Conservation (phyloP, 164 flowering plant genomes). For the Aristolochia fimbriata region DNA sequence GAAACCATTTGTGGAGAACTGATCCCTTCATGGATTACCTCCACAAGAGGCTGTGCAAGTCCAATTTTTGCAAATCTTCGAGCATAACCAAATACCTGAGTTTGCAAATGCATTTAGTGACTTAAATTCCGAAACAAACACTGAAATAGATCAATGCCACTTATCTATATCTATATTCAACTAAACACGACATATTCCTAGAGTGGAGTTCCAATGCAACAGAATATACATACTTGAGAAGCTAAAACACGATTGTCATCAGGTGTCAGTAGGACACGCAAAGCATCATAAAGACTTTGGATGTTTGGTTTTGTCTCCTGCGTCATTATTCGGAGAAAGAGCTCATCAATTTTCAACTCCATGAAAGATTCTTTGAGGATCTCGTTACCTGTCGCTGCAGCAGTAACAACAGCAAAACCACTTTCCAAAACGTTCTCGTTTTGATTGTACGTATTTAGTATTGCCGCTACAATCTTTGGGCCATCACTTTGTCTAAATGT, state of each 20-base stretch:
- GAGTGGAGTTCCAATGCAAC: too few relatives aligned
- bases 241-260: slow-evolving; percentile 93
- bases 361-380: slow-evolving; percentile 69
- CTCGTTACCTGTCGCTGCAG: slow-evolving; percentile 87
- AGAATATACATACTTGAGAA: slow-evolving; percentile 69
- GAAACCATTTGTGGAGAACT: slow-evolving; percentile 57
- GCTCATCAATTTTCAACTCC: slow-evolving; percentile 78
- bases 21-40: slow-evolving; percentile 53
- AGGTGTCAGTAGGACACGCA: slow-evolving; percentile 61
- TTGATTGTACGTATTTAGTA: slow-evolving; percentile 27
- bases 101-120: slow-evolving; percentile 1
- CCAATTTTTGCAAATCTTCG: slow-evolving; percentile 86
- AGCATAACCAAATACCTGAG: slow-evolving; percentile 93
- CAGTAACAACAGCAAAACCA: slow-evolving; percentile 74
- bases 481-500: slow-evolving; percentile 50
- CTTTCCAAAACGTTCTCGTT: slow-evolving; percentile 35
- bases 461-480: slow-evolving; percentile 38
- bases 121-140: too few relatives aligned
- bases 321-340: slow-evolving; percentile 40
- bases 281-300: slow-evolving; percentile 62
- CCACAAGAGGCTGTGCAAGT: slow-evolving; percentile 63
- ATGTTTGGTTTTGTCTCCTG: slow-evolving; percentile 24
- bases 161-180: too few relatives aligned
- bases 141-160: too few relatives aligned
- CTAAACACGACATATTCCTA: too few relatives aligned